Evolutionary conservation across 1,139 yeast species (phyloP), one percentile per base, ranked within the genome.

Genomic region (Blastobotrys petasosporus): DNA sequence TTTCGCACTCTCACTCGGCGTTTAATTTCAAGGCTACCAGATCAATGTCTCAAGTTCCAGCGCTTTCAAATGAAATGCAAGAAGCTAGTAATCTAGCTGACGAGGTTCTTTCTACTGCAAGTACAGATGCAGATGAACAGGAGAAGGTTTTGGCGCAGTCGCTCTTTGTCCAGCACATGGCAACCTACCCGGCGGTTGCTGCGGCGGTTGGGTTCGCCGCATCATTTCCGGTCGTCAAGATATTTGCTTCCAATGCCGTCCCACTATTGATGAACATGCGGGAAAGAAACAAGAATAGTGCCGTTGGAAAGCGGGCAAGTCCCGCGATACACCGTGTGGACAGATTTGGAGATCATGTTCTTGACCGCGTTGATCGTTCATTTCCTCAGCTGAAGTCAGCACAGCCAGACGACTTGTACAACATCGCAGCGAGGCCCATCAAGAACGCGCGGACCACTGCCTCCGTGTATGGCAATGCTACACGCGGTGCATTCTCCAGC

Each of bases 191-290:
- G 1, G 82, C 82, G 2, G 63, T 79, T 39, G 76, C 79, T 16
- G 83, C 85, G 4, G 57, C 79, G 45, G 77, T 77, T 46, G 82
- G 83, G 6, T 66, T 79, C 55, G 62, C 78, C 33, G 76, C 81
- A 11, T 76, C 82, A n/a, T 72, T 76, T 57, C 83, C 85, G 8
- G 70, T 75, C 23, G 73, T 75, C 46, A 77, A 79, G 60, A 66
- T 76, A 37, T 76, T 79, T 60, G 73, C 79, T 8, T 75, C 82
- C 20, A 77, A 77, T 59, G 79, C 80, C 12, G 74, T 78, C 35
- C 84, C 84, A 9, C 61, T 78, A 41, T 56, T 76, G 55, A 71
- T 74, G 59, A 70, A 69, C 37, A 55, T 59, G 60, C 51, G 61
- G 30, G 61, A 67, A 54, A 57, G 63, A 44, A 62, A 64, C 20